phyloP scores from a whole-genome alignment of 352 stramenopile genomes.

The Globisporangium perplexum region DNA sequence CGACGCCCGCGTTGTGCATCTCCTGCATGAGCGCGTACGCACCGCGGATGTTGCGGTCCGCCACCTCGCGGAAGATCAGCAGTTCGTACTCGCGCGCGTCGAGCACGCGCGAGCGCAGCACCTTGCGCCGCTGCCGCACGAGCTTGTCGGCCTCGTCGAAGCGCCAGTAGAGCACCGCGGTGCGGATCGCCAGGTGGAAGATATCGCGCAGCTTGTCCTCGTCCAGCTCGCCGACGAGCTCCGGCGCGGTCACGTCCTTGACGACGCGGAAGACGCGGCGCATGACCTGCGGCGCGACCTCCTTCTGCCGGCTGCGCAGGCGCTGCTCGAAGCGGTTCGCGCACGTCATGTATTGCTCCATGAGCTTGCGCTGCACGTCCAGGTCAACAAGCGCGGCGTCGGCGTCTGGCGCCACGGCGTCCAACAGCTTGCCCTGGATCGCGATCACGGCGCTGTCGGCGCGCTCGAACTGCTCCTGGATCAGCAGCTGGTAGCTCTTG shows the following conservation, averaged over 20 bases:
- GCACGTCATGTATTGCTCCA: conserved; percentile 77
- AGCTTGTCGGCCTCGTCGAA: conserved; percentile 47
- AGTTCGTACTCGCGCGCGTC: conserved; percentile 51
- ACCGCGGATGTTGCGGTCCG: conserved; percentile 34
- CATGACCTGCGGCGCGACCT: conserved; percentile 58
- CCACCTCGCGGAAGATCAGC: conserved; percentile 59
- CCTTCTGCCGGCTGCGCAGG: conserved; percentile 38
- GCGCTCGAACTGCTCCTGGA: conserved; percentile 37
- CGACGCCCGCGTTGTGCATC: conserved; percentile 73
- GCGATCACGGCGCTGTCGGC: conserved; percentile 37
- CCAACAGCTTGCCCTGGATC: conserved; percentile 40
- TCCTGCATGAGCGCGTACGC: conserved; percentile 67
- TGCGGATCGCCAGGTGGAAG: conserved; percentile 52
- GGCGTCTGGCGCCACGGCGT: conserved; percentile 17
- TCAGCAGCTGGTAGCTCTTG: conserved; percentile 43
- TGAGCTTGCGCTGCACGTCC: conserved; percentile 48
- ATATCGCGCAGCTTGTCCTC: conserved; percentile 39
- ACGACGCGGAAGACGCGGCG: conserved; percentile 53
- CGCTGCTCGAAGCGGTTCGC: conserved; percentile 52
- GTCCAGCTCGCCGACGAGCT: conserved; percentile 12
- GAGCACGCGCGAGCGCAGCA: conserved; percentile 23
- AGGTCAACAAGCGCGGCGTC: conserved; percentile 27
- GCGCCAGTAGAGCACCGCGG: conserved; percentile 54
- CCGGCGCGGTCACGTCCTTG: conserved; percentile 23
- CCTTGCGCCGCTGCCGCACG: conserved; percentile 44